A percentile compares a stretch with the other conserved stretches of the same genome.
phyloP scores from a whole-genome alignment of 306 rosid species.

The Sesbania bispinosa region DNA sequence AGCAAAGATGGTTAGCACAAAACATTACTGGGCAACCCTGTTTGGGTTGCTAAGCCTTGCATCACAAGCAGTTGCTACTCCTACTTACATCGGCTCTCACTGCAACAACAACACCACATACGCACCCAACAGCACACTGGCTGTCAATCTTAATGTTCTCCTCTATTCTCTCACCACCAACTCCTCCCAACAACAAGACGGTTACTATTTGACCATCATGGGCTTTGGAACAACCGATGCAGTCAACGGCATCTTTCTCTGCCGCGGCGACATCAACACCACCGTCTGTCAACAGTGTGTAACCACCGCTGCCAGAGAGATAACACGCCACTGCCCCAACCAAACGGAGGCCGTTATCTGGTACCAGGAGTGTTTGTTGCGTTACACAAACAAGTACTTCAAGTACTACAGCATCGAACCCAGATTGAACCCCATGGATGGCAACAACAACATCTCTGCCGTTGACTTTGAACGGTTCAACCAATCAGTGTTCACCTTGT shows the following conservation, averaged over 20 bases:
- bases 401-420: not conserved
- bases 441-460: slow-evolving; percentile 6
- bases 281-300: slow-evolving; percentile 36
- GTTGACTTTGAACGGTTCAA: slow-evolving; percentile 14
- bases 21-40: not conserved
- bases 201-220: slow-evolving; percentile 22
- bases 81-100: not conserved
- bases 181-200: slow-evolving; percentile 24
- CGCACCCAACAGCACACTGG: slow-evolving; percentile 21
- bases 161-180: slow-evolving; percentile 35
- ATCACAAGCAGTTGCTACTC: not conserved
- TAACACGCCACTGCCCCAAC: slow-evolving; percentile 22
- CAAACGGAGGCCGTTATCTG: slow-evolving; percentile 29
- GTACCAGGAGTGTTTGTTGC: slow-evolving; percentile 24
- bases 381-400: slow-evolving; percentile 36
- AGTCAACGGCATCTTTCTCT: slow-evolving; percentile 44
- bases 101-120: slow-evolving; percentile 28
- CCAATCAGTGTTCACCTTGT: not conserved
- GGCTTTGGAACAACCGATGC: slow-evolving; percentile 4
- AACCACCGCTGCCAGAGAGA: slow-evolving; percentile 21
- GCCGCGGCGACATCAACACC: slow-evolving; percentile 48
- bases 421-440: not conserved
- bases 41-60: not conserved
- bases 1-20: slow-evolving; percentile 13
- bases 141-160: slow-evolving; percentile 30